Percentiles rank a stretch among this genome's conserved stretches.
Conservation (phyloP, 768 basidiomycete genomes). For the Mycena metata region DNA sequence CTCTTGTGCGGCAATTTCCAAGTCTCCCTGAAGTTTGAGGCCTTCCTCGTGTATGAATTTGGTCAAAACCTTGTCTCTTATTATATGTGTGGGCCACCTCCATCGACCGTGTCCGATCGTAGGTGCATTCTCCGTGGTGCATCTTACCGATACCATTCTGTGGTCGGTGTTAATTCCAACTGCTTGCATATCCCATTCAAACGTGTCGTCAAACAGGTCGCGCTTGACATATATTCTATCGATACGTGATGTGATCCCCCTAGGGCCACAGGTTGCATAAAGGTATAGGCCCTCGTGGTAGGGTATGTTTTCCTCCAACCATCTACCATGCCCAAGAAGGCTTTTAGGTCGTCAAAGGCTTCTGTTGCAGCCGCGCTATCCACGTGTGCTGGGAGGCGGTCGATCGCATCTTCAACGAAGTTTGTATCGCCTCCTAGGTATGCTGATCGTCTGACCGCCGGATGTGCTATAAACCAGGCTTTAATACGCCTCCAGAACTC, state of each 20-base stretch:
- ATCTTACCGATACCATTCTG: slow-evolving; percentile 41
- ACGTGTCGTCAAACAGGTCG: not conserved
- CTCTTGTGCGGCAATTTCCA: not conserved
- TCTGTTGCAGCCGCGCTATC: not conserved
- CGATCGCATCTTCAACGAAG: not conserved
- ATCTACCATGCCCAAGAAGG: not conserved
- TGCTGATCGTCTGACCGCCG: not conserved
- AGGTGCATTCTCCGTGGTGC: slow-evolving; percentile 41
- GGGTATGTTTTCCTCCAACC: slow-evolving; percentile 7
- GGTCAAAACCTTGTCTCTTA: not conserved
- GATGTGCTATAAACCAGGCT: slow-evolving; percentile 11
- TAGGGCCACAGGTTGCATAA: not conserved
- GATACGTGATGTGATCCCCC: not conserved
- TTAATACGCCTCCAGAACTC: slow-evolving; percentile 47
- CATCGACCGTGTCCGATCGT: slow-evolving; percentile 30
- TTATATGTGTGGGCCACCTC: too few relatives aligned
- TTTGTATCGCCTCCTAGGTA: not conserved
- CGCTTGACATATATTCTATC: not conserved
- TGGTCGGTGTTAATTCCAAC: too few relatives aligned
- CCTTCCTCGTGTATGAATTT: not conserved
- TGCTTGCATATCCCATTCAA: slow-evolving; percentile 8
- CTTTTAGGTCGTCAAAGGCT: slow-evolving; percentile 1
- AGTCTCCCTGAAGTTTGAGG: not conserved
- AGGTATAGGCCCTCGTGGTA: not conserved
- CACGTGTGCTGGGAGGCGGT: not conserved